These are phyloP conservation scores for Didymella arachidicola DNA, from an alignment of 2,329 filamentous ascomycete genomes.

Conservation along the genomic window DNA sequence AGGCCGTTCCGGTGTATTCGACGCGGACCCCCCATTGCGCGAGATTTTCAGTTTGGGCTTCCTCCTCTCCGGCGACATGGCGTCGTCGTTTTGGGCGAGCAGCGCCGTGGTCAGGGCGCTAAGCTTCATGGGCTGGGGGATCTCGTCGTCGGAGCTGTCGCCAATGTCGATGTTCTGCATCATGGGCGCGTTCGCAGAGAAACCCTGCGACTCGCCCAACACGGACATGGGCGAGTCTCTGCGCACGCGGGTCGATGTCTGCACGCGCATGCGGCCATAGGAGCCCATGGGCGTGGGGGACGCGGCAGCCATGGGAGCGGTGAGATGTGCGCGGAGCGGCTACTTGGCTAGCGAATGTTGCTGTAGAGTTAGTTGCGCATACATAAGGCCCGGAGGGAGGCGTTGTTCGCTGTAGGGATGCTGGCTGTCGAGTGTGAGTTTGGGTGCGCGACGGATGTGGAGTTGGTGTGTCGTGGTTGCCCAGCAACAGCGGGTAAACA, in stretches of 20 bases:
- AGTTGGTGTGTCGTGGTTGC: constrained; percentile 21
- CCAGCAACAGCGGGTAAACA: constrained; percentile 16
- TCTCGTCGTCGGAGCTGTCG: constrained; percentile 95
- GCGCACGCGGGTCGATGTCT: constrained; percentile 47
- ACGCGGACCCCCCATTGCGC: constrained; percentile 42
- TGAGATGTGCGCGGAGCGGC: constrained; percentile 25
- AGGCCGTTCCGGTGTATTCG: constrained; percentile 47
- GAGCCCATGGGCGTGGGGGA: constrained; percentile 52
- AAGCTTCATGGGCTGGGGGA: constrained; percentile 85
- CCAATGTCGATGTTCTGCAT: constrained; percentile 64
- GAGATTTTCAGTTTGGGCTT: constrained; percentile 51
- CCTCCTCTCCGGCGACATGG: constrained; percentile 50
- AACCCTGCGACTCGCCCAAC: constrained; percentile 55
- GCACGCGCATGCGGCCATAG: constrained; percentile 51
- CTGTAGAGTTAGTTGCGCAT: constrained; percentile 50
- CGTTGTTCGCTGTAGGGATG: constrained; percentile 49
- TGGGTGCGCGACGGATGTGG: constrained; percentile 15
- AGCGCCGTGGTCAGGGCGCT: constrained; percentile 91
- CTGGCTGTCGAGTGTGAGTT: constrained; percentile 30
- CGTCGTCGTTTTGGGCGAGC: constrained; percentile 60
- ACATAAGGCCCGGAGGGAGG: constrained; percentile 47
- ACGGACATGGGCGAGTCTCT: constrained; percentile 58
- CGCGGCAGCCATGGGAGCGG: constrained; percentile 48
- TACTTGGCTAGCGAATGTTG: constrained; percentile 50
- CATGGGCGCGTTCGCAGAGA: constrained; percentile 55